These are phyloP conservation scores for Phytophthora sansomeana DNA, from an alignment of 352 stramenopile genomes.

Conservation along the genomic window DNA sequence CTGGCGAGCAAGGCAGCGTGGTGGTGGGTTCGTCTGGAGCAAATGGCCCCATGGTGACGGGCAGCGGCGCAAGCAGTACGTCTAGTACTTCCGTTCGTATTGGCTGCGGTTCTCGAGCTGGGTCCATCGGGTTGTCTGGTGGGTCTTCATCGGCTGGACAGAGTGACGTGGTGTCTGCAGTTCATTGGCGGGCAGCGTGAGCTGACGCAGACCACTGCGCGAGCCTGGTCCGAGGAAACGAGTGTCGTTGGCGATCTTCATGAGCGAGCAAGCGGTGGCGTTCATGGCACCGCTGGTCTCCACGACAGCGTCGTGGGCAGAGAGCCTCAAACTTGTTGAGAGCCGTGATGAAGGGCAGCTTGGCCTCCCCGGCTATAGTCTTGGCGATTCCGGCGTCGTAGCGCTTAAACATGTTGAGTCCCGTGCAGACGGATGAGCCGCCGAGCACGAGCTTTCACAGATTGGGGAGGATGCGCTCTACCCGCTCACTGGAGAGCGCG, in stretches of 20 bases:
- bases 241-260: slow-evolving; percentile 87
- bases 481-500: slow-evolving; percentile 88
- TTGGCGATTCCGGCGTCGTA: slow-evolving; percentile 95
- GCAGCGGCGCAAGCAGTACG: too few species aligned
- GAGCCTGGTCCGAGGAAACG: slow-evolving; percentile 72
- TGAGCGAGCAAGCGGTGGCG: slow-evolving; percentile 74
- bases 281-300: slow-evolving; percentile 78
- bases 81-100: too few species aligned
- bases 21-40: too few species aligned
- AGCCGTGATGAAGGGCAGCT: slow-evolving; percentile 94
- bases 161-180: too few species aligned
- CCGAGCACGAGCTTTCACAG: slow-evolving; percentile 95
- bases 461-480: slow-evolving; percentile 84
- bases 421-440: slow-evolving; percentile 96
- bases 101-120: too few species aligned
- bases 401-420: slow-evolving; percentile 91
- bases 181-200: slow-evolving; percentile 76
- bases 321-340: slow-evolving; percentile 96
- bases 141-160: too few species aligned
- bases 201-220: slow-evolving; percentile 65
- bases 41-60: too few species aligned
- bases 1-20: too few species aligned
- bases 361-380: slow-evolving; percentile 94
- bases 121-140: too few species aligned
- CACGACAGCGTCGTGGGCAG: slow-evolving; percentile 71